These are phyloP conservation scores for Nicotiana sylvestris DNA, from an alignment of 257 asterid genomes.

Conservation along the genomic window DNA sequence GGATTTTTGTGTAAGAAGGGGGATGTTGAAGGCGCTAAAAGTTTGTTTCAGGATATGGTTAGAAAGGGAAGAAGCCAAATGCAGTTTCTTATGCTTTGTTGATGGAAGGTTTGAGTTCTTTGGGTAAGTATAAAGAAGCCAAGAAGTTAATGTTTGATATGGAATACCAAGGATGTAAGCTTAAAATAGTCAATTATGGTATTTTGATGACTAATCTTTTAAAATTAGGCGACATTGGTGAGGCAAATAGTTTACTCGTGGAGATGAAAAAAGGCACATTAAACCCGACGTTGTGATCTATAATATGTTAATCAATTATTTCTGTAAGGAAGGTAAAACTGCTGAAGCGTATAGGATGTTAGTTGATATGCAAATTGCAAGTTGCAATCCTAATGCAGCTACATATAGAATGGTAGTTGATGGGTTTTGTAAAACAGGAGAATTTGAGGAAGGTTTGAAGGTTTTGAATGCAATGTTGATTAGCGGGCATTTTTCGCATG, in stretches of 20 bases:
- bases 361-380: slow-evolving; percentile 68
- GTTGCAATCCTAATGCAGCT: slow-evolving; percentile 68
- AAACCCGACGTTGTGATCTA: slow-evolving; percentile 73
- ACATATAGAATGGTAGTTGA: slow-evolving; percentile 85
- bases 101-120: slow-evolving; percentile 70
- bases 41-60: slow-evolving; percentile 66
- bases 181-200: slow-evolving; percentile 57
- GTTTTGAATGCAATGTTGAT: slow-evolving; percentile 63
- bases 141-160: slow-evolving; percentile 85
- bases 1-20: slow-evolving; percentile 70
- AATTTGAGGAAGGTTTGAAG: slow-evolving; percentile 53
- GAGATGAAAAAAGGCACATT: slow-evolving; percentile 73
- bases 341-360: slow-evolving; percentile 64
- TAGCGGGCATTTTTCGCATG: slow-evolving; percentile 53
- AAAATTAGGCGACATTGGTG: slow-evolving; percentile 52
- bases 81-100: slow-evolving; percentile 64
- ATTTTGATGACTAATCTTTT: slow-evolving; percentile 69
- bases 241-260: slow-evolving; percentile 53
- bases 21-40: slow-evolving; percentile 45
- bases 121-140: slow-evolving; percentile 57
- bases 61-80: slow-evolving; percentile 46
- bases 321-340: slow-evolving; percentile 43
- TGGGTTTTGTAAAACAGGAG: slow-evolving; percentile 55
- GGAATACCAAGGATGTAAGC: slow-evolving; percentile 85
- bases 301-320: slow-evolving; percentile 50